These are phyloP conservation scores for Claviceps fusiformis DNA, from an alignment of 2,329 filamentous ascomycete genomes.

Conservation along the genomic window DNA sequence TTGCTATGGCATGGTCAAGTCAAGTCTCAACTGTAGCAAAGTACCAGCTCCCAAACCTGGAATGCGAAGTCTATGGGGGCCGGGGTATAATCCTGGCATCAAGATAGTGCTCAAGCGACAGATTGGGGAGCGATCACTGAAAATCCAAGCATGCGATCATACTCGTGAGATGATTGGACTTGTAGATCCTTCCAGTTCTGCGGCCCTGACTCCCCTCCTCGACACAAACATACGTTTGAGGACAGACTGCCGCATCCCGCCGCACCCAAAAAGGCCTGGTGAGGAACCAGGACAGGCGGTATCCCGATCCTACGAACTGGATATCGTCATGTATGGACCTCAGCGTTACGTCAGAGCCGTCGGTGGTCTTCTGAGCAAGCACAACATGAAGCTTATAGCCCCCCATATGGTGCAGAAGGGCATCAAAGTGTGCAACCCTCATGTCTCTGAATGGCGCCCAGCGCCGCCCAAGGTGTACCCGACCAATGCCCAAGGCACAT, in stretches of 20 bases:
- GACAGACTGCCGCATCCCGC: constrained; percentile 56
- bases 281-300: constrained; percentile 51
- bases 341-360: constrained; percentile 50
- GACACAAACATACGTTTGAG: constrained; percentile 55
- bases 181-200: constrained; percentile 55
- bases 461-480: constrained; percentile 22
- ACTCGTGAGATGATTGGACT: constrained; percentile 59
- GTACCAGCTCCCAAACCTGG: constrained; percentile 58
- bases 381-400: constrained; percentile 52
- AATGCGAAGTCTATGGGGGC: constrained; percentile 41
- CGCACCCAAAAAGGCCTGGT: constrained; percentile 46
- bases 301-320: constrained; percentile 48
- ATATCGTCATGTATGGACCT: constrained; percentile 69
- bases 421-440: constrained; percentile 64
- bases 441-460: constrained; percentile 38
- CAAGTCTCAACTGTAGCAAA: constrained; percentile 49
- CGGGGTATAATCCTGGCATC: constrained; percentile 56
- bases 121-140: constrained; percentile 38
- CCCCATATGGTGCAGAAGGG: constrained; percentile 54
- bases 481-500: constrained; percentile 15
- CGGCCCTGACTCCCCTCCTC: constrained; percentile 57
- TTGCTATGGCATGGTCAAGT: constrained; percentile 67
- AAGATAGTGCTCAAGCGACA: constrained; percentile 56
- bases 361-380: constrained; percentile 50
- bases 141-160: constrained; percentile 62